Conservation (phyloP, 2,329 filamentous ascomycete genomes). For the Calonectria pteridis region DNA sequence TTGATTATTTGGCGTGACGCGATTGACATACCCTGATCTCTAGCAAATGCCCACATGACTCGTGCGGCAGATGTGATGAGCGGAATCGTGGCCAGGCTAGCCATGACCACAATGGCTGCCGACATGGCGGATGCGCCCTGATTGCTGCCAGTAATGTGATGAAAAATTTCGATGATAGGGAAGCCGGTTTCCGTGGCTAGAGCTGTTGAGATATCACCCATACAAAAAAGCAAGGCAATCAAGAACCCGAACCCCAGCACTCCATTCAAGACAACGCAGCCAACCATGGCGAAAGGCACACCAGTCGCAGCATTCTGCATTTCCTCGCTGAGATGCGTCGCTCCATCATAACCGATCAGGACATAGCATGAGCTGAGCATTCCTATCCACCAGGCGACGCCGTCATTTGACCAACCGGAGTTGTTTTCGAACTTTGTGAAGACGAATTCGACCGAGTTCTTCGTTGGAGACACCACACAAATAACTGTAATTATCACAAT, state of each 20-base stretch:
- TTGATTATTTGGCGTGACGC: too few species aligned
- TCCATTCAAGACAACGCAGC: conserved; percentile 27
- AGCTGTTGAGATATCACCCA: conserved; percentile 26
- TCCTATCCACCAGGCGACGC: conserved; percentile 35
- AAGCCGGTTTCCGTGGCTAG: conserved; percentile 27
- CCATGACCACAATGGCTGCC: conserved; percentile 23
- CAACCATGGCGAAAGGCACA: conserved; percentile 31
- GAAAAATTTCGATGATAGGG: conserved; percentile 35
- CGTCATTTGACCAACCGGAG: conserved; percentile 32
- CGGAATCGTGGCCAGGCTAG: conserved; percentile 26
- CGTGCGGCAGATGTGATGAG: conserved; percentile 32
- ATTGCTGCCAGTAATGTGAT: conserved; percentile 21
- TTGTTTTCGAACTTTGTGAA: conserved; percentile 34
- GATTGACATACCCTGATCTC: conserved; percentile 27
- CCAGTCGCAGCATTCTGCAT: conserved; percentile 32
- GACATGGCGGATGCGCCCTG: conserved; percentile 16
- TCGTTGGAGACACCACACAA: conserved; percentile 22
- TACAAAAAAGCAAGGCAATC: conserved; percentile 29
- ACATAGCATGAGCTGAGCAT: conserved; percentile 37
- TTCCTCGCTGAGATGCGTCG: conserved; percentile 36
- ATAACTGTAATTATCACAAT: conserved; percentile 28
- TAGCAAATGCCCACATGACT: conserved; percentile 37
- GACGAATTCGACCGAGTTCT: conserved; percentile 27
- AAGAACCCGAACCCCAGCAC: conserved; percentile 30
- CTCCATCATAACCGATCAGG: conserved; percentile 33